These are phyloP conservation scores for Xylaria sp. DNA, from an alignment of 2,329 filamentous ascomycete species.

Conservation along the genomic window DNA sequence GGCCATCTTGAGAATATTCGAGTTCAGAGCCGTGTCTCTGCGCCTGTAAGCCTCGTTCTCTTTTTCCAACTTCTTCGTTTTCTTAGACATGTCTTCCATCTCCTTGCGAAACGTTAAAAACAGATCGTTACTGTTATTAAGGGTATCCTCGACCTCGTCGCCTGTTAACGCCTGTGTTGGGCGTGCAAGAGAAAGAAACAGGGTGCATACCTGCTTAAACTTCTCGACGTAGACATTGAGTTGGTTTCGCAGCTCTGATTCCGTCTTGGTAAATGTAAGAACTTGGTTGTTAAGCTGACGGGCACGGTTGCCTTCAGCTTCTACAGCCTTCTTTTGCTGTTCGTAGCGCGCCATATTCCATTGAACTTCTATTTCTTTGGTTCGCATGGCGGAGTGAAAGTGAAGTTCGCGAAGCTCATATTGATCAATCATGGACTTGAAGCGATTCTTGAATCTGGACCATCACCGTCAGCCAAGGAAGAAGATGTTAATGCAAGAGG, in stretches of 20 bases:
- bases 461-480: slow-evolving; percentile 48
- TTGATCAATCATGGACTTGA: slow-evolving; percentile 95
- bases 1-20: slow-evolving; percentile 97
- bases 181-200: slow-evolving; percentile 44
- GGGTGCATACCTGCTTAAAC: slow-evolving; percentile 89
- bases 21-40: slow-evolving; percentile 92
- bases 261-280: slow-evolving; percentile 94
- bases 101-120: slow-evolving; percentile 98
- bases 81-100: slow-evolving; percentile 99
- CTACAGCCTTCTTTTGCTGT: slow-evolving; percentile 87
- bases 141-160: slow-evolving; percentile 92
- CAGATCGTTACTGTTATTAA: slow-evolving; percentile 97
- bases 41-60: slow-evolving; percentile 92
- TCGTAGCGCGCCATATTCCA: slow-evolving; percentile 90
- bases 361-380: slow-evolving; percentile 95
- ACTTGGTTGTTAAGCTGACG: slow-evolving; percentile 91
- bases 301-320: slow-evolving; percentile 81
- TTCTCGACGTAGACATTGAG: slow-evolving; percentile 99
- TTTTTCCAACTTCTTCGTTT: slow-evolving; percentile 95
- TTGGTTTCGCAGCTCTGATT: slow-evolving; percentile 91
- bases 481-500: not conserved
- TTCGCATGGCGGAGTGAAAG: slow-evolving; percentile 90
- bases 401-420: slow-evolving; percentile 96
- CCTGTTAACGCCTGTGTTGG: slow-evolving; percentile 55
- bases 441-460: slow-evolving; percentile 82